These are phyloP conservation scores for Penicillium longicatenatum DNA, from an alignment of 495 filamentous ascomycete genomes.

Conservation along the genomic window DNA sequence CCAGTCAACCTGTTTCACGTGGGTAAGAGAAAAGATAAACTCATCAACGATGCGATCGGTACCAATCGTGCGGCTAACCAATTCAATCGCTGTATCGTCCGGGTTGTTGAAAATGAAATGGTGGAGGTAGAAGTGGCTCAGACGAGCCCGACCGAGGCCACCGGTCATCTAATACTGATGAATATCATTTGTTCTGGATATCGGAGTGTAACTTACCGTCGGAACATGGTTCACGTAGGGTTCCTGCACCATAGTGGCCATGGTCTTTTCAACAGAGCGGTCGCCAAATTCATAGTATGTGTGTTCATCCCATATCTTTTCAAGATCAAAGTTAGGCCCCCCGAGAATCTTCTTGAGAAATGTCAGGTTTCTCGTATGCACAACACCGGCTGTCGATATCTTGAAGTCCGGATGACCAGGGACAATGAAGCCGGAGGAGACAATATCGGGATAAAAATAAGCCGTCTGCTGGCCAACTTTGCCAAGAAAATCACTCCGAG, in stretches of 20 bases:
- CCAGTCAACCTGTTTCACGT: slow-evolving; percentile 67
- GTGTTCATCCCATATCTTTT: slow-evolving; percentile 58
- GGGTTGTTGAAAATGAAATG: slow-evolving; percentile 72
- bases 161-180: slow-evolving; percentile 51
- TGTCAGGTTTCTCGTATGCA: slow-evolving; percentile 22
- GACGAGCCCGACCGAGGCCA: slow-evolving; percentile 59
- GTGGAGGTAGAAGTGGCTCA: slow-evolving; percentile 63
- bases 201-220: slow-evolving; percentile 18
- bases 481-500: not conserved
- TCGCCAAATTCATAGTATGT: slow-evolving; percentile 30
- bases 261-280: slow-evolving; percentile 29
- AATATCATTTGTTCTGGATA: not conserved
- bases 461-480: slow-evolving; percentile 55
- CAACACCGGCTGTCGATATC: slow-evolving; percentile 13
- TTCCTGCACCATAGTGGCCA: slow-evolving; percentile 51
- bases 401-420: slow-evolving; percentile 14
- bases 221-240: slow-evolving; percentile 57
- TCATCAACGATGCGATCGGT: slow-evolving; percentile 57
- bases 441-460: not conserved
- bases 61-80: slow-evolving; percentile 66
- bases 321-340: slow-evolving; percentile 51
- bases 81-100: slow-evolving; percentile 56
- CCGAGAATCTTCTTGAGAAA: slow-evolving; percentile 23
- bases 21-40: slow-evolving; percentile 58
- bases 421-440: slow-evolving; percentile 3